A percentile compares a stretch with the other conserved stretches of the same genome.
phyloP scores from a whole-genome alignment of 2,329 filamentous ascomycete genomes.

The Aureobasidium sp. region DNA sequence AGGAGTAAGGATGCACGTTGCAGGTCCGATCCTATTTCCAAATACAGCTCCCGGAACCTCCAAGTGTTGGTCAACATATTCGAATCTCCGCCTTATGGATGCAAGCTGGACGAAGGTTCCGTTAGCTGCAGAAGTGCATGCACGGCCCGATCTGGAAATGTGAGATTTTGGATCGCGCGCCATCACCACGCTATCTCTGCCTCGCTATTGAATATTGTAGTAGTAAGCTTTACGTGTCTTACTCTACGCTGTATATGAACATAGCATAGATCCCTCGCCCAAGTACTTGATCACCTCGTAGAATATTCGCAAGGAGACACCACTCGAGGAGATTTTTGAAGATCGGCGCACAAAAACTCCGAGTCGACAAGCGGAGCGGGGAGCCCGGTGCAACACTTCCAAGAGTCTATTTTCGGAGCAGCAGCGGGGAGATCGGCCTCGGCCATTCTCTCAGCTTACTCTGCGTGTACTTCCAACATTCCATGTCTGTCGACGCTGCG shows the following conservation, averaged over 20 bases:
- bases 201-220: not conserved
- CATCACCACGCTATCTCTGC: not conserved
- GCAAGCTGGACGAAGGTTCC: not conserved
- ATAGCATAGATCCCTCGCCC: no score
- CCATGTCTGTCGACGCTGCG: not conserved
- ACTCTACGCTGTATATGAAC: not conserved
- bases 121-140: constrained; percentile 6
- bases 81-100: not conserved
- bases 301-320: not conserved
- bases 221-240: not conserved
- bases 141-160: not conserved
- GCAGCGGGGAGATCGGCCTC: constrained; percentile 7
- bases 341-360: not conserved
- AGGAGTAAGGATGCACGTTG: not conserved
- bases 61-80: not conserved
- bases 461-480: constrained; percentile 1
- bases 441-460: constrained; percentile 10
- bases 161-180: not conserved
- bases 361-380: not conserved
- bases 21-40: not conserved
- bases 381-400: not conserved
- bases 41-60: not conserved
- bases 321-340: not conserved
- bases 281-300: not conserved
- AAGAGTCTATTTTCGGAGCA: constrained; percentile 7